phyloP scores from a whole-genome alignment of 2,329 filamentous ascomycete species.

The Colletotrichum simmondsii region DNA sequence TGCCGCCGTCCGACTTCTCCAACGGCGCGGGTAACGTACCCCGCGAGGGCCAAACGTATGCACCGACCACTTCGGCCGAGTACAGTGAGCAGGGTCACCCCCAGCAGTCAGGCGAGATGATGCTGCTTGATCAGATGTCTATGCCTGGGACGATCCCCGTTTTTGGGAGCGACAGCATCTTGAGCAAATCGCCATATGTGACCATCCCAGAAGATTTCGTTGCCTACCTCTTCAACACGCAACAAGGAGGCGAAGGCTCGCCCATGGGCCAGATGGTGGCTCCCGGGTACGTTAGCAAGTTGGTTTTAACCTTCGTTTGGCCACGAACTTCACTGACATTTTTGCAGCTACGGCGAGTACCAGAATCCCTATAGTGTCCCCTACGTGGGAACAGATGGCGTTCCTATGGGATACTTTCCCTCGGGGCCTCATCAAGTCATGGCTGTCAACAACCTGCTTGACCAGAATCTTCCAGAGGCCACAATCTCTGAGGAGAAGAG shows the following conservation, averaged over 20 bases:
- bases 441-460: slow-evolving; percentile 87
- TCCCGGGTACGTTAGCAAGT: slow-evolving; percentile 48
- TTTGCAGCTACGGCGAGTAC: slow-evolving; percentile 63
- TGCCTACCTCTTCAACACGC: slow-evolving; percentile 83
- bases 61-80: slow-evolving; percentile 51
- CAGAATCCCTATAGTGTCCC: slow-evolving; percentile 60
- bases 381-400: slow-evolving; percentile 60
- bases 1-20: slow-evolving; percentile 70
- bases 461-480: slow-evolving; percentile 82
- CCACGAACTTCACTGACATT: slow-evolving; percentile 39
- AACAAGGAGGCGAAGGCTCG: slow-evolving; percentile 62
- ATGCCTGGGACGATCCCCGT: slow-evolving; percentile 81
- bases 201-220: slow-evolving; percentile 90
- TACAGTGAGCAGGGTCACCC: slow-evolving; percentile 56
- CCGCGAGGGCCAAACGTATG: slow-evolving; percentile 51
- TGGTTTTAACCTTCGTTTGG: background rate
- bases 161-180: slow-evolving; percentile 83
- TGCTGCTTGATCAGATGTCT: slow-evolving; percentile 71
- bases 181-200: slow-evolving; percentile 84
- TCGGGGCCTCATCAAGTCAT: slow-evolving; percentile 81
- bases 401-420: slow-evolving; percentile 66
- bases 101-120: slow-evolving; percentile 63
- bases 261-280: slow-evolving; percentile 64
- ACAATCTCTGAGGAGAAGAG: slow-evolving; percentile 89
- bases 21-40: slow-evolving; percentile 41